Conservation (phyloP, 2,329 filamentous ascomycete genomes). For the Saccharata proteae region DNA sequence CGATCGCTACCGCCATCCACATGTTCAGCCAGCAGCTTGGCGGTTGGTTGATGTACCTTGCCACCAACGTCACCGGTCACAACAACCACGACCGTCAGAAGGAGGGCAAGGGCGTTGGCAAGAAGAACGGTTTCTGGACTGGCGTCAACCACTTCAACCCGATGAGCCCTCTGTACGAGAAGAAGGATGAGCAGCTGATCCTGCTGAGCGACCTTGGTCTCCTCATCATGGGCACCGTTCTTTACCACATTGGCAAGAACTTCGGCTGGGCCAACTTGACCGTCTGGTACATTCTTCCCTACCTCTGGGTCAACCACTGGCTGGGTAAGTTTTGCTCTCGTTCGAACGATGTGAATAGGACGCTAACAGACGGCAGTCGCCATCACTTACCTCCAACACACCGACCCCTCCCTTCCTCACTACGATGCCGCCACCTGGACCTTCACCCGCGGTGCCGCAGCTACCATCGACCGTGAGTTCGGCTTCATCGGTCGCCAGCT, state of each 20-base stretch:
- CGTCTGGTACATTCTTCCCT: constrained; percentile 92
- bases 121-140: constrained; percentile 65
- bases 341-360: constrained; percentile 6
- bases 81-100: constrained; percentile 82
- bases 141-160: constrained; percentile 96
- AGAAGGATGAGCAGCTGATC: constrained; percentile 80
- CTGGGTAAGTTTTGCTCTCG: constrained; percentile 56
- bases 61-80: constrained; percentile 91
- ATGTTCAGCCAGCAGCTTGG: constrained; percentile 76
- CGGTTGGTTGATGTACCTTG: constrained; percentile 86
- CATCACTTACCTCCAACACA: constrained; percentile 96
- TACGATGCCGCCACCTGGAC: constrained; percentile 81
- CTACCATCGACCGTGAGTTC: constrained; percentile 94
- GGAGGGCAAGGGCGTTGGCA: constrained; percentile 88
- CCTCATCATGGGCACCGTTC: constrained; percentile 44
- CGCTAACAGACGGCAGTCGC: constrained; percentile 50
- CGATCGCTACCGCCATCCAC: constrained; percentile 63
- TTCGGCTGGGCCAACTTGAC: constrained; percentile 79
- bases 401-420: constrained; percentile 85
- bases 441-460: constrained; percentile 84
- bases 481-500: constrained; percentile 87
- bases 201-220: constrained; percentile 72
- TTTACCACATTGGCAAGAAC: constrained; percentile 59
- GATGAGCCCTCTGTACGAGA: constrained; percentile 78
- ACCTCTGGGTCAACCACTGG: constrained; percentile 99